Evolutionary conservation across 1,139 yeast genomes (phyloP), one percentile per base, ranked within the genome.

Genomic region (Kazachstania sp.): DNA sequence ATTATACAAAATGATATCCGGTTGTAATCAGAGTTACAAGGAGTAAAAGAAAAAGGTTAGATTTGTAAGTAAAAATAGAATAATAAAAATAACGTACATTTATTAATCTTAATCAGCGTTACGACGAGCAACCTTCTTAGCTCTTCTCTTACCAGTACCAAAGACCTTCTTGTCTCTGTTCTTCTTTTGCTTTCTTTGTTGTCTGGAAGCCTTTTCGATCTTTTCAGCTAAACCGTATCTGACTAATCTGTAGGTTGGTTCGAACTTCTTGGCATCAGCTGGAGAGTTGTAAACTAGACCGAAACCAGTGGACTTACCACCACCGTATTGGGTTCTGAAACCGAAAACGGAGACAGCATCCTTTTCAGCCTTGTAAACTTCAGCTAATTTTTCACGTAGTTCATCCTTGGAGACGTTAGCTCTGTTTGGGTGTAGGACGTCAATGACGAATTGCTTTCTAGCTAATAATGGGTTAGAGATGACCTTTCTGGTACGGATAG

Each of bases 161-260:
- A 88, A 86, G 83, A 86, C 74, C 86, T 90, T 92, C 87, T 83
- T 83, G 71, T 86, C 95, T 83, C 97, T 88, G 95, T 92, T 92
- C 92, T 92, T 92, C 90, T 86, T 87, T 84, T 92, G 98, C 79
- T 94, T 94, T 83, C 98, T 87, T 81, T 92, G 98, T 81, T 90
- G 97, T 88, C 97, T 88, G 68, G 97, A 86, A 68, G 95, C 80
- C 82, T 86, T 88, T 75, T 92, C 97, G 69, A 83, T 88, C 83
- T 86, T 86, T 65, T 77, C 78, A 71, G 95, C 96, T 72, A 88
- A 81, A 70, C 97, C 98, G 81, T 86, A 86, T 86, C 99, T 92
- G 69, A 92, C 95, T 72, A 88, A 87, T 81, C 99, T 90, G 95
- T 92, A 92, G 65, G 88, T 72, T 79, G 99, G 98, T 81, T 92